Evolutionary conservation across 345 rosid genomes (phyloP), one percentile per base, ranked within the genome.

Genomic region (Aurinia saxatilis): DNA sequence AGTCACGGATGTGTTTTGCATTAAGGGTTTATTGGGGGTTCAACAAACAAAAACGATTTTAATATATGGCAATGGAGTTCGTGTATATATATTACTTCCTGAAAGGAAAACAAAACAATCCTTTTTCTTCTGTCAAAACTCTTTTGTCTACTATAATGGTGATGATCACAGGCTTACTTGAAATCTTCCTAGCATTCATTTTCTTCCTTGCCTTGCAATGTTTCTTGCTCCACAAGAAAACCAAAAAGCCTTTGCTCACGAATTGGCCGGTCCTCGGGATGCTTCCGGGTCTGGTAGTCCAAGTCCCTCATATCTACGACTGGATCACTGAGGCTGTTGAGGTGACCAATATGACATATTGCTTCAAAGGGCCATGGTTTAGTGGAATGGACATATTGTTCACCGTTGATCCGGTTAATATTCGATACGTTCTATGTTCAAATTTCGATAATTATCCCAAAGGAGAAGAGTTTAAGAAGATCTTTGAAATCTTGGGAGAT

Each of bases 211-310:
- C 52, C n/a, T 2, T 65, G 5, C 23, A 29, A 1, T 7, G 1
- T 39, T 52, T 10, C 6, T 44, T 44, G 0, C 49, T 44, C 49
- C 5, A 1, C 34, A 44, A 18, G 12, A 27, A 27, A 27, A 5
- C 31, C 5, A 6, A 27, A 4, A 6, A 27, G 31, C 31, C 6
- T 27, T 27, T 27, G 6, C 31, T 27, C 6, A 27, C 6, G 6
- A 39, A 39, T 7, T 34, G 37, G 37, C 71, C 14, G 68, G 75
- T n/a, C 46, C 56, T 34, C 3, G 75, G 65, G 11, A 47, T 55
- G 57, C n/a, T 70, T 10, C 75, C 49, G 8, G 34, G n/a, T n/a
- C 10, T 13, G 19, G 8, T 63, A 33, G 37, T 39, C 1, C 3
- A 1, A 10, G 12, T 39, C 45, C 17, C 3, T 12, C 3, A 6